Conservation (phyloP, 495 filamentous ascomycete species). For the Podospora anserina region DNA sequence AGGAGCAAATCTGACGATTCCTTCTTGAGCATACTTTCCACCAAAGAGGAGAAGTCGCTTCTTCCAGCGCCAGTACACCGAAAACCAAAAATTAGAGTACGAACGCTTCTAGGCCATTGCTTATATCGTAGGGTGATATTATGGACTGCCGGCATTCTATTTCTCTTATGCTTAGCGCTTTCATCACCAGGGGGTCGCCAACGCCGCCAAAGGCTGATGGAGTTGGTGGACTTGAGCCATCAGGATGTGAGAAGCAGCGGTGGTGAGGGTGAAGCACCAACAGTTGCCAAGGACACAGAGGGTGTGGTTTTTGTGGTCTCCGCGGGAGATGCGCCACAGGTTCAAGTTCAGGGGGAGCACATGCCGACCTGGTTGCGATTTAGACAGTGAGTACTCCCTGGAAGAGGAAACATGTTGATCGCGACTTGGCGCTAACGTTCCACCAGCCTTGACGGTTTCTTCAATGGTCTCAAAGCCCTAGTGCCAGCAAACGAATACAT, state of each 20-base stretch:
- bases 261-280: neutral
- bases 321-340: neutral
- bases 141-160: slow-evolving; percentile 4
- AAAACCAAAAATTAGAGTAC: slow-evolving; percentile 6
- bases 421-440: slow-evolving; percentile 1
- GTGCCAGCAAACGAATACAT: slow-evolving; percentile 59
- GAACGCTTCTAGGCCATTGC: slow-evolving; percentile 7
- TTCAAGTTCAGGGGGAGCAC: slow-evolving; percentile 4
- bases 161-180: slow-evolving; percentile 2
- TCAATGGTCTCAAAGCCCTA: slow-evolving; percentile 70
- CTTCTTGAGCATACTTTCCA: slow-evolving; percentile 3
- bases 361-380: slow-evolving; percentile 42
- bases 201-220: neutral
- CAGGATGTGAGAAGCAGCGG: neutral
- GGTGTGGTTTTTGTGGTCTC: slow-evolving; percentile 2
- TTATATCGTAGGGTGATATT: slow-evolving; percentile 9
- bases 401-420: neutral
- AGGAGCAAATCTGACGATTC: slow-evolving; percentile 3
- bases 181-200: neutral
- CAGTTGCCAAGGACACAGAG: neutral
- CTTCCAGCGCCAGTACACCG: neutral
- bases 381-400: slow-evolving; percentile 37
- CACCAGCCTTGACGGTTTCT: slow-evolving; percentile 64
- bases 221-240: slow-evolving; percentile 1
- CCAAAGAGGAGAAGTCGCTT: slow-evolving; percentile 5